These are phyloP conservation scores for Suhomyces bokatorum DNA, from an alignment of 1,139 yeast genomes.

Conservation along the genomic window DNA sequence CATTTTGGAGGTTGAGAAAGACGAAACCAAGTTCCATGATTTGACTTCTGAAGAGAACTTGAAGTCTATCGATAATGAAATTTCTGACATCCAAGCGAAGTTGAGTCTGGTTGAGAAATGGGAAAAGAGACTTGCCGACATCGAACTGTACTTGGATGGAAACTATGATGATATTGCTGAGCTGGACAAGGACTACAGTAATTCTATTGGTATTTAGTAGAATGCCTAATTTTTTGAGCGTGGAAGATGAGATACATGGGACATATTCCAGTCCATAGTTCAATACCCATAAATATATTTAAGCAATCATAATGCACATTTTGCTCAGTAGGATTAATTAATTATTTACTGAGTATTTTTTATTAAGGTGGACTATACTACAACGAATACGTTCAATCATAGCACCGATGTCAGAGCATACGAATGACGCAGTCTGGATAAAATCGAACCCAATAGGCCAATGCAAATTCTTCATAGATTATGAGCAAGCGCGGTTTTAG, in stretches of 20 bases:
- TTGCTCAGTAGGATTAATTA: too few relatives aligned
- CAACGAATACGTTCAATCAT: too few relatives aligned
- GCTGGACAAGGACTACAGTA: background rate
- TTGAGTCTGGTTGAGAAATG: slow-evolving; percentile 53
- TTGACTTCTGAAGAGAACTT: slow-evolving; percentile 62
- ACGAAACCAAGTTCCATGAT: slow-evolving; percentile 42
- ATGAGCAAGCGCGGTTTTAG: too few relatives aligned
- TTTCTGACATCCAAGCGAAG: slow-evolving; percentile 57
- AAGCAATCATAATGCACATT: too few relatives aligned
- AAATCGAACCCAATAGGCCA: too few relatives aligned
- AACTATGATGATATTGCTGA: slow-evolving; percentile 22
- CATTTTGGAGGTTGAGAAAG: slow-evolving; percentile 63
- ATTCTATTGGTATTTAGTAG: slow-evolving; percentile 1
- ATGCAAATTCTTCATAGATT: too few relatives aligned
- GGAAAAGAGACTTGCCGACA: slow-evolving; percentile 50
- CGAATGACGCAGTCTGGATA: too few relatives aligned
- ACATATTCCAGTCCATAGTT: too few relatives aligned
- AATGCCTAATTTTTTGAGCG: background rate
- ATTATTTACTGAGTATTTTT: too few relatives aligned
- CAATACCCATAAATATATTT: too few relatives aligned
- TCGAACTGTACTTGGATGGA: slow-evolving; percentile 46
- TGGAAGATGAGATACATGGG: background rate
- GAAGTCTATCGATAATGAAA: slow-evolving; percentile 64
- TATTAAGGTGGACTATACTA: too few relatives aligned
- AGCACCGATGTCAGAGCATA: too few relatives aligned